phyloP scores from a whole-genome alignment of 164 flowering plant genomes.

The Vitis riparia region DNA sequence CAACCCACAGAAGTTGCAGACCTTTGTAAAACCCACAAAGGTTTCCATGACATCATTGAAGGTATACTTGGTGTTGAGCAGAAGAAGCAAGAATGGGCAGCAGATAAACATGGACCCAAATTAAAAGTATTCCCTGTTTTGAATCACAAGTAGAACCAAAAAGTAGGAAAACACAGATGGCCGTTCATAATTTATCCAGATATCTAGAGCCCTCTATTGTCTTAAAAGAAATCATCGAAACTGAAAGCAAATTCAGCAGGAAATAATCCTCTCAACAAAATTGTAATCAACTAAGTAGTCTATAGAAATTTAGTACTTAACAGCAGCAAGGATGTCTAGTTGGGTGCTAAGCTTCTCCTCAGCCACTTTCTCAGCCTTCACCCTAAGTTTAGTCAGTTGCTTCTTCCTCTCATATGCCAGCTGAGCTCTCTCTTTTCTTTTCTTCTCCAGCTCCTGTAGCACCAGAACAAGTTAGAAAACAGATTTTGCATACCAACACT shows the following conservation, averaged over 20 bases:
- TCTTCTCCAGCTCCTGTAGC: slow-evolving; percentile 55
- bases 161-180: too few relatives aligned
- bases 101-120: too few relatives aligned
- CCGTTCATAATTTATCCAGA: background rate
- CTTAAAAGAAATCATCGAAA: too few relatives aligned
- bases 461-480: background rate
- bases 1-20: too few relatives aligned
- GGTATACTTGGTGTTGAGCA: too few relatives aligned
- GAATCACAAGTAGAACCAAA: too few relatives aligned
- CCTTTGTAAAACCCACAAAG: too few relatives aligned
- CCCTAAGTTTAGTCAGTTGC: slow-evolving; percentile 32
- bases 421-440: slow-evolving; percentile 57
- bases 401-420: slow-evolving; percentile 56
- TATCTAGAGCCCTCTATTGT: too few relatives aligned
- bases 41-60: too few relatives aligned
- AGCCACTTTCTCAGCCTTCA: slow-evolving; percentile 35
- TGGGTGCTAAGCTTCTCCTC: slow-evolving; percentile 49
- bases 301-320: slow-evolving; percentile 27
- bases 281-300: background rate
- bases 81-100: too few relatives aligned
- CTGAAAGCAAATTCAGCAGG: background rate
- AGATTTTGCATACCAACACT: background rate
- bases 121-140: too few relatives aligned
- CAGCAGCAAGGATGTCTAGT: slow-evolving; percentile 33
- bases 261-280: slow-evolving; percentile 1